Base-by-base conservation (phyloP, 73 alveolate genomes). In the Durusdinium trenchii region DNA sequence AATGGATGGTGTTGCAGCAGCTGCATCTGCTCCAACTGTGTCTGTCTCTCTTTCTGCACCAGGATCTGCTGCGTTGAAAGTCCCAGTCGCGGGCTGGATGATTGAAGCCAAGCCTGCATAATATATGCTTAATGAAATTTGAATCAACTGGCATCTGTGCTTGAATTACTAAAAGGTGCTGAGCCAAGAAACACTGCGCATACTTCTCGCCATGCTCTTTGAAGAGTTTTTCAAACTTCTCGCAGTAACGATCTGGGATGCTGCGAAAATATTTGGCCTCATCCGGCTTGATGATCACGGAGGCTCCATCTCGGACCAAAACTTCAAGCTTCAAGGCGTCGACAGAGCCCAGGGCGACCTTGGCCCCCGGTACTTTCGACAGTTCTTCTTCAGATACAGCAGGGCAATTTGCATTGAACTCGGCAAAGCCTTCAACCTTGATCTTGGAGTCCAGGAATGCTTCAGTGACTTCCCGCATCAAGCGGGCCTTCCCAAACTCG, bases 391-490 rank as follows among this genome's bases (percentile, higher is more conserved):
- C 83, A 35, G 83, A 32, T 5, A 71, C 83, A 6, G 47, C 26
- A 18, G 83, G 83, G 26, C n/a, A 26, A 16, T 6, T 16, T 6
- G 50, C 47, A 71, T 28, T 71, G 83, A 71, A 71, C 51, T 71
- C 83, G 38, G n/a, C n/a, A 67, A 28, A 67, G 46, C 81, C 81
- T 14, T 38, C 14, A 32, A 67, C n/a, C 38, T 67, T 67, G 46
- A 67, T 32, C 38, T 67, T 67, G 81, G 46, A 71, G 38, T 46
- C 83, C 83, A n/a, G 83, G 83, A n/a, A 71, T n/a, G 83, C 83
- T 71, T 71, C 83, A n/a, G 83, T 71, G 83, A 71, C 23, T 26
- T 71, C 83, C 83, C 83, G 5, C 51, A 35, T 28, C 83, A 71
- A 71, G 2, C 83, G 5, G 28, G 23, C 23, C 83, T 26, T 18